Base-by-base conservation (phyloP, 768 basidiomycete genomes). In the Leccinellum luteum region DNA sequence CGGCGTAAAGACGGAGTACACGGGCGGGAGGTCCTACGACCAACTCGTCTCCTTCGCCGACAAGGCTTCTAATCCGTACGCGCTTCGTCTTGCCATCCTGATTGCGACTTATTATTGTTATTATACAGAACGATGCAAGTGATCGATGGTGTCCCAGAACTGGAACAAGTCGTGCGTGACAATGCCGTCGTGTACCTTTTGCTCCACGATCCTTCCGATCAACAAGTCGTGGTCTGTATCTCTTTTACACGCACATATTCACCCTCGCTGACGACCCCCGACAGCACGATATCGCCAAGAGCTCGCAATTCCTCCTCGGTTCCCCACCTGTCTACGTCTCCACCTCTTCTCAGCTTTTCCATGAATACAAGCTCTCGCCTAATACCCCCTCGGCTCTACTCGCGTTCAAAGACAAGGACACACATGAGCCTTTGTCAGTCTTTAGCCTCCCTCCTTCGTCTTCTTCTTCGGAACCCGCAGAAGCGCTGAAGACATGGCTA, bases 41-140 rank as follows among this genome's bases (percentile, higher is more conserved):
- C 82, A 85, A 44, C 75, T 99, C 63, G 79, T 82, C 60, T 74
- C 78, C 0, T 99, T 94, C 69, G 84, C 87, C 0, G 82, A 86
- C 63, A 91, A 87, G 69, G 90, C 92, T 0, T 78, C 82, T 30
- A 78, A 83, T 6, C 81, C 85, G 90, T 94, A 64, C 66, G 90
- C 10, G 8, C 2, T 7, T 3, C 13, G 13, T 15, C 78, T 6
- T 25, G 23, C 56, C 19, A 4, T 50, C n/a, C n/a, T 35, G 32
- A 30, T 54, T n/a, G 51, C 13, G 6, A n/a, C 21, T 43, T 10
- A 6, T 25, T 2, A 8, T n/a, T n/a, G n/a, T n/a, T 5, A 2
- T 25, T 5, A 2, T 9, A 17, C 17, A 66, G 65, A 45, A 68
- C 61, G 13, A 67, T 68, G 66, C 61, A 63, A 21, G 31, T 45